A percentile compares a stretch with the other conserved stretches of the same genome.
These are phyloP conservation scores for Pestalotiopsis sp. DNA, from an alignment of 2,329 filamentous ascomycete genomes.

Conservation along the genomic window DNA sequence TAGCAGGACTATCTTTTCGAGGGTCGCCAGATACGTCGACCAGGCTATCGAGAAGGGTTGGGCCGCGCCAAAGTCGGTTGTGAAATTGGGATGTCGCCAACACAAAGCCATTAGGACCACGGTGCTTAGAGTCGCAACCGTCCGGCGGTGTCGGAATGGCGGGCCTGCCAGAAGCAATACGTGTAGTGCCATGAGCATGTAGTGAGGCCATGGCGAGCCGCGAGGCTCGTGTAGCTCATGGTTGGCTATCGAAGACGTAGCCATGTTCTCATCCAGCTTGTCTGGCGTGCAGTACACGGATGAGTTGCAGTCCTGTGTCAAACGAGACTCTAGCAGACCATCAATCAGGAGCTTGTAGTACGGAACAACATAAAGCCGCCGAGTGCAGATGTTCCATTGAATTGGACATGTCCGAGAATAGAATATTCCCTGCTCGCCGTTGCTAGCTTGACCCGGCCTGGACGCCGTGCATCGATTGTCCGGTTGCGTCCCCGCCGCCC, in stretches of 20 bases:
- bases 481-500: no score
- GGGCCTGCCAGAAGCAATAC: neutral
- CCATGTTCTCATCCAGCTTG: no score
- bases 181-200: neutral
- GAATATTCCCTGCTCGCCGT: no score
- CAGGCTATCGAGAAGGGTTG: slow-evolving; percentile 6
- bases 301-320: no score
- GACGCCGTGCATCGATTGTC: no score
- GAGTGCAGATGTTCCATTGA: no score
- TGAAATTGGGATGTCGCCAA: neutral
- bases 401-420: no score
- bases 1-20: neutral
- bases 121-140: neutral
- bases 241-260: neutral
- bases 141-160: neutral
- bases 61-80: neutral
- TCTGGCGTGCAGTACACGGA: no score
- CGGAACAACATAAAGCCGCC: no score
- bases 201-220: neutral
- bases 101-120: neutral
- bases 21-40: neutral
- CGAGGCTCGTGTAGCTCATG: neutral
- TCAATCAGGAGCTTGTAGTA: no score
- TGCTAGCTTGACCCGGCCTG: no score
- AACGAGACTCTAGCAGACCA: no score